A percentile compares a stretch with the other conserved stretches of the same genome.
Conservation (phyloP, 208 protist genomes). For the Naegleria lovaniensis region DNA sequence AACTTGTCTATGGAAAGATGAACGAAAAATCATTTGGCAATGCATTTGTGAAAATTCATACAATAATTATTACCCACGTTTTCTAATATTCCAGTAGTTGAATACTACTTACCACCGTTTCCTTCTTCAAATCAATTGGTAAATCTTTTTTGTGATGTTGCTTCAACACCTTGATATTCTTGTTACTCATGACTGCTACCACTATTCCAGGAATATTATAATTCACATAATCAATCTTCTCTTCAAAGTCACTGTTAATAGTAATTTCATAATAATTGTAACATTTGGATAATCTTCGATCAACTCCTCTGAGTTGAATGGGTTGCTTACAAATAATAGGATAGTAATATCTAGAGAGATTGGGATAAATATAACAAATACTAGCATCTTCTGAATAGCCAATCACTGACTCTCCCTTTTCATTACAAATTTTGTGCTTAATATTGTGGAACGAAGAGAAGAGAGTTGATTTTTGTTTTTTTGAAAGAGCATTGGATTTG, state of each 20-base stretch:
- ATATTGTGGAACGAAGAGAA: not conserved
- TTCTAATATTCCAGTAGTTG: too few species aligned
- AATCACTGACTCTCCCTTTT: not conserved
- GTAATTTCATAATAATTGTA: constrained; percentile 1
- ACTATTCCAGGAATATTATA: constrained; percentile 2
- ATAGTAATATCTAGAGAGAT: constrained; percentile 5
- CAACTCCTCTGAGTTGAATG: not conserved
- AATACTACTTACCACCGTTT: not conserved
- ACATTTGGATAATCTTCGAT: not conserved
- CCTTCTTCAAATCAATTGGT: not conserved
- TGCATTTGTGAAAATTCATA: too few species aligned
- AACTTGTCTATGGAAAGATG: not conserved
- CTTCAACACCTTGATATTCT: not conserved
- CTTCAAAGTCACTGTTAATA: not conserved
- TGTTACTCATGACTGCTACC: not conserved
- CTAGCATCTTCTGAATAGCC: constrained; percentile 1
- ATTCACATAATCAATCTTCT: not conserved
- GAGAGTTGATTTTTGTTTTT: not conserved
- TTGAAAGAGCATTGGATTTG: not conserved
- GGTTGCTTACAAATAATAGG: constrained; percentile 10
- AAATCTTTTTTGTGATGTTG: not conserved
- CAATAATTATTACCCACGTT: too few species aligned
- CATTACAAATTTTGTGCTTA: not conserved
- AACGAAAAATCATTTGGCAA: too few species aligned
- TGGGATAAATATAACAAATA: not conserved